Conservation (phyloP, 257 asterid species). For the Solanum infundibuliforme region DNA sequence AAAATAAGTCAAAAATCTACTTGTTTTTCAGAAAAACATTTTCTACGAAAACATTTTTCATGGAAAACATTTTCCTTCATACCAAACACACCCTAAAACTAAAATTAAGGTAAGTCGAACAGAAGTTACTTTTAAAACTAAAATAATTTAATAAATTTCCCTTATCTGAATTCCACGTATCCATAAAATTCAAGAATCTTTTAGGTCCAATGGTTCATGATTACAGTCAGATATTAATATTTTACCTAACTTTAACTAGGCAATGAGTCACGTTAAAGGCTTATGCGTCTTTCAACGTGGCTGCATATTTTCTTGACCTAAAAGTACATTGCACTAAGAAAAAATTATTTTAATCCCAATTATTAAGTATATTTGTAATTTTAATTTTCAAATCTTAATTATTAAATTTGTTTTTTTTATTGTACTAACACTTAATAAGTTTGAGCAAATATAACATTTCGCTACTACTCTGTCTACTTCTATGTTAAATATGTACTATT, state of each 20-base stretch:
- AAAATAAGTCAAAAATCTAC: too few relatives aligned
- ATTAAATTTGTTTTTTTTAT: background rate
- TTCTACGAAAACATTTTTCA: too few relatives aligned
- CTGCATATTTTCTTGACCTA: background rate
- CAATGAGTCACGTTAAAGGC: background rate
- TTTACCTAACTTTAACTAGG: background rate
- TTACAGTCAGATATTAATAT: background rate
- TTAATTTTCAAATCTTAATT: background rate
- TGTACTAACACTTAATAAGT: background rate
- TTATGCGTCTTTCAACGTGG: background rate
- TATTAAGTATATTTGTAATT: background rate
- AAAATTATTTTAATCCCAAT: background rate
- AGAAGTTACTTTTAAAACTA: background rate
- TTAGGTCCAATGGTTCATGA: background rate
- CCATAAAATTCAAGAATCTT: background rate
- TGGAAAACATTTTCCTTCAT: too few relatives aligned
- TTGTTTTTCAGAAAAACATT: too few relatives aligned
- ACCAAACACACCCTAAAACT: too few relatives aligned
- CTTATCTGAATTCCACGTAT: background rate
- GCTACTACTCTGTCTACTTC: background rate
- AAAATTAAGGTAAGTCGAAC: background rate
- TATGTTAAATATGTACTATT: background rate
- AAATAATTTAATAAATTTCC: background rate
- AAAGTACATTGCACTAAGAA: background rate
- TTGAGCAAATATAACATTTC: background rate